These are phyloP conservation scores for Marasmius tenuissimus DNA, from an alignment of 1,284 basidiomycete genomes.

Conservation along the genomic window DNA sequence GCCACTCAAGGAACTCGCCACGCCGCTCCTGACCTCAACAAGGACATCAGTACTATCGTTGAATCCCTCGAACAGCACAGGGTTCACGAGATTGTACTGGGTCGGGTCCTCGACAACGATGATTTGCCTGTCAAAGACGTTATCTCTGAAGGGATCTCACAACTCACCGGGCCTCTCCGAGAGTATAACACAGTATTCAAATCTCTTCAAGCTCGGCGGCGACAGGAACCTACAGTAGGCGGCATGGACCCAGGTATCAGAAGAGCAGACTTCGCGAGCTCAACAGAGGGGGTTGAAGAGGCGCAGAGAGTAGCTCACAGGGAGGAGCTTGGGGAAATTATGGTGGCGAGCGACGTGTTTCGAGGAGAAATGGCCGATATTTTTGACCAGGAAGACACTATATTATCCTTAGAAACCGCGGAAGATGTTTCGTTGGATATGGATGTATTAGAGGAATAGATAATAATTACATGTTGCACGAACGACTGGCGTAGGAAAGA, in stretches of 20 bases:
- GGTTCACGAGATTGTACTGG: constrained; percentile 19
- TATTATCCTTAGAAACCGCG: not conserved
- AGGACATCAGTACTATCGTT: constrained; percentile 31
- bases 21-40: constrained; percentile 22
- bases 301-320: too few relatives aligned
- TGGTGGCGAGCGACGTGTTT: too few relatives aligned
- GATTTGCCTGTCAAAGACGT: constrained; percentile 22
- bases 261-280: too few relatives aligned
- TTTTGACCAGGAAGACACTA: not conserved
- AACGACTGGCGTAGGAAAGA: too few relatives aligned
- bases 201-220: constrained; percentile 1
- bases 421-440: not conserved
- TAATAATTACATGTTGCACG: not conserved
- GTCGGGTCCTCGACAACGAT: constrained; percentile 18
- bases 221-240: not conserved
- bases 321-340: too few relatives aligned
- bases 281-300: too few relatives aligned
- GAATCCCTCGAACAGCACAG: constrained; percentile 23
- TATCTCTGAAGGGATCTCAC: constrained; percentile 17
- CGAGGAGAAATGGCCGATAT: not conserved
- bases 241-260: not conserved
- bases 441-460: not conserved
- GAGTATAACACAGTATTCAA: constrained; percentile 21
- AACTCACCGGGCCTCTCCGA: constrained; percentile 12
- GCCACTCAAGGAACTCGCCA: constrained; percentile 30